Conservation (phyloP, 805 yeast species). For the Wickerhamiella sergipiensis region DNA sequence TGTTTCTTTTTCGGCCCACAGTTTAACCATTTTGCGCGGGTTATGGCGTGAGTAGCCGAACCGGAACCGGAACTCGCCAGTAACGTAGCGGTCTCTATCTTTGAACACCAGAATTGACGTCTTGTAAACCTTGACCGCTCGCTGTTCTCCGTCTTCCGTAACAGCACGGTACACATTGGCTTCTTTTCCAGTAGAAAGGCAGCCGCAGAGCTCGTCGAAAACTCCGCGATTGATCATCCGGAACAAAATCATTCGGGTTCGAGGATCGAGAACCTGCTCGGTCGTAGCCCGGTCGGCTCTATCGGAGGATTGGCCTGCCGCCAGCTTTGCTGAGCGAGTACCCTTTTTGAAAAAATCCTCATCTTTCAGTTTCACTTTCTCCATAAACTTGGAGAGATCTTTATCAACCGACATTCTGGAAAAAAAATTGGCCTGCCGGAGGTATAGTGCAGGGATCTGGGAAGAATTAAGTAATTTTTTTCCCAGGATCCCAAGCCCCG, state of each 20-base stretch:
- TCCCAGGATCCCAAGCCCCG: no score
- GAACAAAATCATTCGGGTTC: constrained; percentile 72
- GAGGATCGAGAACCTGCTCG: constrained; percentile 90
- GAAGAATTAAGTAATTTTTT: not conserved
- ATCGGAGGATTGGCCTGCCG: constrained; percentile 31
- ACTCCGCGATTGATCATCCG: constrained; percentile 75
- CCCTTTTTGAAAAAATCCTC: constrained; percentile 17
- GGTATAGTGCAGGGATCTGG: not conserved
- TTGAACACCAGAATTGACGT: constrained; percentile 95
- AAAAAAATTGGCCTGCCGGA: not conserved
- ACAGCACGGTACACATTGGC: constrained; percentile 92
- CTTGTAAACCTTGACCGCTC: constrained; percentile 93
- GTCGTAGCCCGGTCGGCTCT: constrained; percentile 92
- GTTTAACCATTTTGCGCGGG: constrained; percentile 92
- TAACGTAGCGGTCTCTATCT: constrained; percentile 90
- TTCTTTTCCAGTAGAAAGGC: constrained; percentile 93
- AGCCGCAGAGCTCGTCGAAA: constrained; percentile 78
- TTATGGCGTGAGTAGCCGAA: constrained; percentile 74
- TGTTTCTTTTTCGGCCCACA: constrained; percentile 98
- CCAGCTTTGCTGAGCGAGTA: constrained; percentile 15
- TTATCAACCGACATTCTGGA: constrained; percentile 2
- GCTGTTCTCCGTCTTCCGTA: constrained; percentile 24
- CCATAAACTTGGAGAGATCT: constrained; percentile 6
- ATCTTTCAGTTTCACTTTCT: constrained; percentile 14
- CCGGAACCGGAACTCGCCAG: constrained; percentile 88